phyloP scores from a whole-genome alignment of 768 basidiomycete genomes.

The Crepidotus variabilis region DNA sequence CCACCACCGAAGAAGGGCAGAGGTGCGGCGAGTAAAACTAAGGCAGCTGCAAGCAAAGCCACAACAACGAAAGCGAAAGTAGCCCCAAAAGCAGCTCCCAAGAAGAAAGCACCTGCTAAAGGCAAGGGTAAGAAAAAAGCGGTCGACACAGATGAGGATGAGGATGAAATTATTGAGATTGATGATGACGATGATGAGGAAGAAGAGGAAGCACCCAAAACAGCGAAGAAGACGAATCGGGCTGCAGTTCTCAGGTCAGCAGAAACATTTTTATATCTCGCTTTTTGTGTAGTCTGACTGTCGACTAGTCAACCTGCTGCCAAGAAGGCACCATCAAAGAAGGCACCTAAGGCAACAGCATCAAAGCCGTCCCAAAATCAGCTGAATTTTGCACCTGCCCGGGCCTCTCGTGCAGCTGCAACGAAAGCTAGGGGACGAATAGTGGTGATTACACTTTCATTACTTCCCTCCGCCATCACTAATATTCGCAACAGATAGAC shows the following conservation, averaged over 20 bases:
- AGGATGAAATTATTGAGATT: constrained; percentile 4
- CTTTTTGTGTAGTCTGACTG: not conserved
- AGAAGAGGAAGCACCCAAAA: constrained; percentile 1
- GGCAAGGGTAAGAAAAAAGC: constrained; percentile 53
- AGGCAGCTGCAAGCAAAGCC: constrained; percentile 33
- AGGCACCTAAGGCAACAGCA: constrained; percentile 3
- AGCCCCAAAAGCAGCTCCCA: constrained; percentile 20
- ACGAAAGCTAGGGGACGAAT: constrained; percentile 63
- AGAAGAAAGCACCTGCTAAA: constrained; percentile 41
- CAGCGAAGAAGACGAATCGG: not conserved
- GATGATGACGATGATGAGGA: constrained; percentile 11
- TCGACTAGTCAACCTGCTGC: not conserved
- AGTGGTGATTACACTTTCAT: constrained; percentile 33
- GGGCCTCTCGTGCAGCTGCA: constrained; percentile 65
- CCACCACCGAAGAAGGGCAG: constrained; percentile 41
- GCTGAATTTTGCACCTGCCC: constrained; percentile 58
- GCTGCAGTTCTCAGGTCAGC: constrained; percentile 1
- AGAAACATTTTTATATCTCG: not conserved
- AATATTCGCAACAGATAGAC: constrained; percentile 12
- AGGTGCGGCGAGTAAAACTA: constrained; percentile 26
- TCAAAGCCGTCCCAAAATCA: constrained; percentile 48
- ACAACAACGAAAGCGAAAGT: constrained; percentile 33
- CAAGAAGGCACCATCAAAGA: constrained; percentile 2
- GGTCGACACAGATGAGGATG: constrained; percentile 20
- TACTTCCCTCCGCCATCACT: not conserved